Percentiles rank a stretch among this genome's conserved stretches.
phyloP scores from a whole-genome alignment of 2,329 filamentous ascomycete species.

The Stagonosporopsis tanaceti region DNA sequence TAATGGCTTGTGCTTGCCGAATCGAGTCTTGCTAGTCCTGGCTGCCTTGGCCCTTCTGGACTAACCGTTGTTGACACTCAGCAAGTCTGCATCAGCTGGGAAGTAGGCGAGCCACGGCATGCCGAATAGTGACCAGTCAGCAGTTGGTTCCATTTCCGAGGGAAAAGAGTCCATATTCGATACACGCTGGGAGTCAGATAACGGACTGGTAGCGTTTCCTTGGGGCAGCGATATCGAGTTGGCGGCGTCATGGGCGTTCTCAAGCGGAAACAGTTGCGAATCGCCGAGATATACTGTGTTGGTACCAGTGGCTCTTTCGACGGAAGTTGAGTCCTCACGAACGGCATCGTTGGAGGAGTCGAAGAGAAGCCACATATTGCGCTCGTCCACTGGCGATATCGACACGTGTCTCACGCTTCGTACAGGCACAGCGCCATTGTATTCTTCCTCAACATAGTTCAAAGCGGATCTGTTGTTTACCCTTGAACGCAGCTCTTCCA shows the following conservation, averaged over 20 bases:
- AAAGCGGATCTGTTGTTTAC: background rate
- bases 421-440: background rate
- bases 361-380: background rate
- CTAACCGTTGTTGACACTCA: background rate
- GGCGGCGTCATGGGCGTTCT: background rate
- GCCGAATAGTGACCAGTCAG: background rate
- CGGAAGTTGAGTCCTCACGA: background rate
- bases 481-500: background rate
- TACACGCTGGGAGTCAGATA: background rate
- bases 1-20: too few relatives aligned
- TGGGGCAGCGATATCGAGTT: background rate
- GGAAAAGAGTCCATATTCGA: background rate
- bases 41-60: too few relatives aligned
- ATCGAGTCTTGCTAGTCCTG: too few relatives aligned
- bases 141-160: background rate
- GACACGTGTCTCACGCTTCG: background rate
- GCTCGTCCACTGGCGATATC: background rate
- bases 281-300: background rate
- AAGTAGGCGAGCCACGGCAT: slow-evolving; percentile 3
- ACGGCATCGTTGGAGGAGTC: background rate
- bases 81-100: background rate
- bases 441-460: background rate
- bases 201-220: background rate
- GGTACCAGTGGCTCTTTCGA: background rate
- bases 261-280: background rate